Percentiles rank a stretch among this genome's conserved stretches.
These are phyloP conservation scores for Coemansia sp. DNA, from an alignment of 192 early-diverging fungal genomes.

Conservation along the genomic window DNA sequence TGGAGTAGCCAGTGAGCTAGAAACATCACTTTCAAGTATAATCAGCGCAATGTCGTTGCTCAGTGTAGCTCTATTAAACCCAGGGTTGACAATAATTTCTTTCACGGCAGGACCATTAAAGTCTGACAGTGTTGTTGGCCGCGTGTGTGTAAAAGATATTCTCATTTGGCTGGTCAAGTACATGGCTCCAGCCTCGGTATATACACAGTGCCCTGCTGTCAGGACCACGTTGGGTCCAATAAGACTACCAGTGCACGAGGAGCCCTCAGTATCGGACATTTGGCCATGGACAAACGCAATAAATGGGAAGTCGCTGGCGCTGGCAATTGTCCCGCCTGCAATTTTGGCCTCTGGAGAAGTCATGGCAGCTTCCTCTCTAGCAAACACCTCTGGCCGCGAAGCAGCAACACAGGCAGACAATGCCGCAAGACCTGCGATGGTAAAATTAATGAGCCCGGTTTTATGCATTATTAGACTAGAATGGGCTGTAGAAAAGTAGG, in stretches of 20 bases:
- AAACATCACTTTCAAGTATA: conserved; percentile 19
- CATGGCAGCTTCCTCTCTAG: not conserved
- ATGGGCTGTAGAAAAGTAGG: too few relatives aligned
- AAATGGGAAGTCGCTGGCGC: conserved; percentile 15
- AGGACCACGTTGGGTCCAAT: conserved; percentile 50
- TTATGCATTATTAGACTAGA: not conserved
- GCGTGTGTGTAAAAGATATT: conserved; percentile 23
- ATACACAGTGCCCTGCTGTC: conserved; percentile 50
- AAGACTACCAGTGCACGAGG: conserved; percentile 44
- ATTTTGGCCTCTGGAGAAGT: conserved; percentile 15
- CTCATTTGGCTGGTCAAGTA: conserved; percentile 11
- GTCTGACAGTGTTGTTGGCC: not conserved
- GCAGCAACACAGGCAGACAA: not conserved
- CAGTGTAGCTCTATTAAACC: conserved; percentile 16
- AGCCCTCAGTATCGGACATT: not conserved
- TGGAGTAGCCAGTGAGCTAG: conserved; percentile 11
- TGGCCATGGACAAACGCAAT: conserved; percentile 27
- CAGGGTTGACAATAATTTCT: conserved; percentile 14
- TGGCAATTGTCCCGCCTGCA: conserved; percentile 34
- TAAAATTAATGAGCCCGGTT: not conserved
- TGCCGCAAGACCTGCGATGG: not conserved
- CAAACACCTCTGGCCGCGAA: not conserved
- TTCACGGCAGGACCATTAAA: conserved; percentile 18
- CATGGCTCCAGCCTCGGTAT: not conserved
- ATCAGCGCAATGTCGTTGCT: conserved; percentile 43